Base-by-base conservation (phyloP, 192 early-diverging fungal genomes). In the Endogone sp. region DNA sequence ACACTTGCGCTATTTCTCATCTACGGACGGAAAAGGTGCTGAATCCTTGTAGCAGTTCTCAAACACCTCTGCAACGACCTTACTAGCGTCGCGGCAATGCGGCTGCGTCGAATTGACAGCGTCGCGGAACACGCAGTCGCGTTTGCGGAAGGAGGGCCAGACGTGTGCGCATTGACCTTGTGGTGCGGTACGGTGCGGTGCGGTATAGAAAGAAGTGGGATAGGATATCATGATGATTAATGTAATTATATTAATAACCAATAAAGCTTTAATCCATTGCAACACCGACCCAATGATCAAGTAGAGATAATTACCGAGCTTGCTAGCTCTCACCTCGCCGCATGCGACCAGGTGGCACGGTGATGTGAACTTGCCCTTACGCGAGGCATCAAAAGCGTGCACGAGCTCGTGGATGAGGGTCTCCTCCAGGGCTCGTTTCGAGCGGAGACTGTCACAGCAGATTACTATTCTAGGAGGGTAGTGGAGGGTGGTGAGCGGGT, bases 331-430 rank as follows among this genome's bases (percentile, higher is more conserved):
- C 25, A 78, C 57, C 30, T 78, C 76, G 16, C 76, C 76, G 64
- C 76, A 78, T 2, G 76, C 76, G 24, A 78, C 59, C 2, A 67
- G 28, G 29, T 78, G 76, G 30, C 68, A 73, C 3, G 71, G 54
- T 25, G 68, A 73, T 11, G 57, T 70, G 29, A 78, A 78, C 22
- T 37, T 60, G 23, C 76, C 76, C 22, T 69, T 70, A 44, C 76
- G 55, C 3, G 65, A 44, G 8, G 71, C 67, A 29, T 78, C 76
- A 49, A 78, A 78, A 24, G 76, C 76, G 60, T 78, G 76, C 11
- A 72, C 71, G 8, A 78, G 62, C 55, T 78, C 76, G 61, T 78
- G 76, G 4, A 78, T 27, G 3, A 78, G 60, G 3, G 76, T 78
- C 31, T 78, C 61, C 28, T 73, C 68, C 21, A 78, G 26, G 13